phyloP scores from a whole-genome alignment of 306 rosid genomes.

The Quercus rubra region DNA sequence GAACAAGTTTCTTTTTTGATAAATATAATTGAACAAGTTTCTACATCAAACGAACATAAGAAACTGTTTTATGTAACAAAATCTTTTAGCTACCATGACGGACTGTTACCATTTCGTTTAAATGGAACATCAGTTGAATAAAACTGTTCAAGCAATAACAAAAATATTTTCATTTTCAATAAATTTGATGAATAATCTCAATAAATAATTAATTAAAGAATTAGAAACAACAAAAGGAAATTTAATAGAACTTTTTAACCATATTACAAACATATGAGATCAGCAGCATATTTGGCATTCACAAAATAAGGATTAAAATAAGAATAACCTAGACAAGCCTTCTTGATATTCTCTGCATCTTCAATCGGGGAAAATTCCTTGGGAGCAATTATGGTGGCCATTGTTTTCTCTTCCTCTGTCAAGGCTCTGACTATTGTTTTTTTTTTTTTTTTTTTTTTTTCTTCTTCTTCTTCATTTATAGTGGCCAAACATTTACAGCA shows the following conservation, averaged over 20 bases:
- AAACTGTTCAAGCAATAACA: too few species aligned
- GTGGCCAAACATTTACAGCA: not conserved
- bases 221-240: not conserved
- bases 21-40: too few species aligned
- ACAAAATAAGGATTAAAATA: not conserved
- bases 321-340: slow-evolving; percentile 45
- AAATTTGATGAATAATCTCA: too few species aligned
- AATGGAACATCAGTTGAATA: too few species aligned
- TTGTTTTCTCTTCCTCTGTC: not conserved
- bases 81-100: too few species aligned
- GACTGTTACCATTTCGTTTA: too few species aligned
- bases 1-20: too few species aligned
- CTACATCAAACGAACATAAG: too few species aligned
- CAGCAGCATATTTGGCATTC: not conserved
- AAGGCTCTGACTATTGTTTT: too few species aligned
- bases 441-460: too few species aligned
- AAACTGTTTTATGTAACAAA: too few species aligned
- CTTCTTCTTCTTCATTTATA: not conserved
- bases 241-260: not conserved
- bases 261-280: not conserved
- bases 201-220: not conserved
- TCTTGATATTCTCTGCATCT: slow-evolving; percentile 51
- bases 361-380: slow-evolving; percentile 38
- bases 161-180: too few species aligned
- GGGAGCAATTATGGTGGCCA: slow-evolving; percentile 36